phyloP scores from a whole-genome alignment of 345 rosid genomes.

The Pelargonium nanum region DNA sequence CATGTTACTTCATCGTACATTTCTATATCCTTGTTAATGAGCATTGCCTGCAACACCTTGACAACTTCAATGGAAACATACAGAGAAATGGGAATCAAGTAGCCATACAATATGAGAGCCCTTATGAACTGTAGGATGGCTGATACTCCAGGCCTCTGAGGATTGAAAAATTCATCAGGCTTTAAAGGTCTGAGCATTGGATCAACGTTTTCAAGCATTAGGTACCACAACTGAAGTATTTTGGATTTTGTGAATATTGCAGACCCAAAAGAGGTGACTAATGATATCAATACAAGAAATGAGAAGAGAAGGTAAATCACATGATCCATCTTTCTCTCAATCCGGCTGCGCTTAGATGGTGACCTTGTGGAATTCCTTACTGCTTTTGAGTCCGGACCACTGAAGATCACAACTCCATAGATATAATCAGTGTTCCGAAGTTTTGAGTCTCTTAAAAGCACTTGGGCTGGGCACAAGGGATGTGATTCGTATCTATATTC shows the following conservation, averaged over 20 bases:
- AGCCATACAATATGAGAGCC: conserved; percentile 59
- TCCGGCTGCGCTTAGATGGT: conserved; percentile 59
- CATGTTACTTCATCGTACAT: conserved; percentile 55
- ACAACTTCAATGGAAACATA: conserved; percentile 73
- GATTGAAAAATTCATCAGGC: conserved; percentile 25
- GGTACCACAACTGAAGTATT: conserved; percentile 59
- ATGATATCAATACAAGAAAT: conserved; percentile 38
- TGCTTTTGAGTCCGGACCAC: conserved; percentile 57
- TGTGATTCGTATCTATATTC: conserved; percentile 33
- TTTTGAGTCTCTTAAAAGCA: conserved; percentile 68
- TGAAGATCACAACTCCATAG: conserved; percentile 61
- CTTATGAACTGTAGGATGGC: conserved; percentile 39
- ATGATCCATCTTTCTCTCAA: conserved; percentile 63
- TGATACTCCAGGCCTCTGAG: conserved; percentile 27
- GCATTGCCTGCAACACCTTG: conserved; percentile 56
- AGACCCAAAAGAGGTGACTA: conserved; percentile 40
- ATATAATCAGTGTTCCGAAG: conserved; percentile 56
- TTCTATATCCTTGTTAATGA: conserved; percentile 50
- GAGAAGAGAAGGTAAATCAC: conserved; percentile 57
- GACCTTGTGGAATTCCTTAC: conserved; percentile 54
- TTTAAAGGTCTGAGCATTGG: background rate
- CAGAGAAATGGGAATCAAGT: conserved; percentile 70
- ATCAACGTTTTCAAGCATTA: conserved; percentile 24
- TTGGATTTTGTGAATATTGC: conserved; percentile 23
- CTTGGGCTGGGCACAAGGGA: conserved; percentile 46